Evolutionary conservation across 2,329 filamentous ascomycete genomes (phyloP).

Genomic region (Phialophora macrospora): DNA sequence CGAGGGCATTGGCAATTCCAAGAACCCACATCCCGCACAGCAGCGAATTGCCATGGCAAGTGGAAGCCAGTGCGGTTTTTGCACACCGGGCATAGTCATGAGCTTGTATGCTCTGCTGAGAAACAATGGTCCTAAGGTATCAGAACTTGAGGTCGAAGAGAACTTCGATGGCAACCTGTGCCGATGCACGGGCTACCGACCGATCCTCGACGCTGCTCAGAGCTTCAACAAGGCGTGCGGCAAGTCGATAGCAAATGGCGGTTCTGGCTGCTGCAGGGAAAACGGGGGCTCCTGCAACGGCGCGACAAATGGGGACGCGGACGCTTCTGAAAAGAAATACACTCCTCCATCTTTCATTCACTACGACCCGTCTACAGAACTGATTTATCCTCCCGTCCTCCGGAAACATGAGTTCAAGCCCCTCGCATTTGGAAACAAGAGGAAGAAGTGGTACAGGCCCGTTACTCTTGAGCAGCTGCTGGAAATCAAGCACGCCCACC

Average conservation of each 20-base stretch:
- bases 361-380: slow-evolving; percentile 89
- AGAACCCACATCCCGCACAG: slow-evolving; percentile 85
- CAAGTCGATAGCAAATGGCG: slow-evolving; percentile 62
- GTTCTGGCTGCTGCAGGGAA: slow-evolving; percentile 74
- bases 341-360: slow-evolving; percentile 90
- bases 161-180: slow-evolving; percentile 97
- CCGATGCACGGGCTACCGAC: slow-evolving; percentile 91
- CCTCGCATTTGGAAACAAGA: slow-evolving; percentile 89
- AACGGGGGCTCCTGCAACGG: slow-evolving; percentile 70
- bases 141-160: slow-evolving; percentile 85
- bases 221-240: slow-evolving; percentile 73
- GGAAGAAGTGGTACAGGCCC: slow-evolving; percentile 90
- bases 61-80: slow-evolving; percentile 94
- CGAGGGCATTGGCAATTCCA: slow-evolving; percentile 89
- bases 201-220: slow-evolving; percentile 91
- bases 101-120: slow-evolving; percentile 90
- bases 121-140: slow-evolving; percentile 69
- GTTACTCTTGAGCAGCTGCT: slow-evolving; percentile 84
- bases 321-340: slow-evolving; percentile 61
- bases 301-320: slow-evolving; percentile 44
- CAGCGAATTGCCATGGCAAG: slow-evolving; percentile 89
- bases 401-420: slow-evolving; percentile 82
- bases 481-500: slow-evolving; percentile 85
- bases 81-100: slow-evolving; percentile 97
- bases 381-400: slow-evolving; percentile 89